These are phyloP conservation scores for Castanea crenata DNA, from an alignment of 306 rosid genomes.

Conservation along the genomic window DNA sequence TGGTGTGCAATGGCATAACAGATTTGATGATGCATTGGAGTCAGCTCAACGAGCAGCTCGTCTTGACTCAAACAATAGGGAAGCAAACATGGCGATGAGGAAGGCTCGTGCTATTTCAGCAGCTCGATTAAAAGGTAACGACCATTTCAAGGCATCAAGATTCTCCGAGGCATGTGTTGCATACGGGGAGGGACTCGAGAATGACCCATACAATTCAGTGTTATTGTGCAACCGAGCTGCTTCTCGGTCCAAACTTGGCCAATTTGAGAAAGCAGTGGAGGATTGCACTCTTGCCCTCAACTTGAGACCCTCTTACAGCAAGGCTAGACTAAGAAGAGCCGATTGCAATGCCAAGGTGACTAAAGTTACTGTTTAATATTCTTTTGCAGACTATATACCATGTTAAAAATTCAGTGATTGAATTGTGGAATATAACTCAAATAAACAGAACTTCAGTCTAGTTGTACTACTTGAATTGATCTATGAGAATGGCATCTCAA, in stretches of 20 bases:
- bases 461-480: too few relatives aligned
- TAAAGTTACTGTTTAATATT: not conserved
- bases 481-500: not conserved
- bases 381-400: not conserved
- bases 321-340: slow-evolving; percentile 85
- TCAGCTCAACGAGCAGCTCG: slow-evolving; percentile 52
- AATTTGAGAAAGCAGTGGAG: slow-evolving; percentile 58
- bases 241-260: slow-evolving; percentile 67
- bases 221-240: slow-evolving; percentile 83
- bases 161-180: slow-evolving; percentile 72
- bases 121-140: slow-evolving; percentile 73
- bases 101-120: slow-evolving; percentile 42
- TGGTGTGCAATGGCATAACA: slow-evolving; percentile 18
- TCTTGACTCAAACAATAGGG: slow-evolving; percentile 64
- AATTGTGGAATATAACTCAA: too few relatives aligned
- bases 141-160: slow-evolving; percentile 61
- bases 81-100: slow-evolving; percentile 45
- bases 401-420: too few relatives aligned
- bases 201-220: slow-evolving; percentile 62
- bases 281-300: slow-evolving; percentile 70
- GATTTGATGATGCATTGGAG: slow-evolving; percentile 79
- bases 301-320: slow-evolving; percentile 64
- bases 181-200: slow-evolving; percentile 77
- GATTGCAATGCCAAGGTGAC: slow-evolving; percentile 81
- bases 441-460: too few relatives aligned